Base-by-base conservation (phyloP, 805 yeast species). In the Yarrowia sp. region DNA sequence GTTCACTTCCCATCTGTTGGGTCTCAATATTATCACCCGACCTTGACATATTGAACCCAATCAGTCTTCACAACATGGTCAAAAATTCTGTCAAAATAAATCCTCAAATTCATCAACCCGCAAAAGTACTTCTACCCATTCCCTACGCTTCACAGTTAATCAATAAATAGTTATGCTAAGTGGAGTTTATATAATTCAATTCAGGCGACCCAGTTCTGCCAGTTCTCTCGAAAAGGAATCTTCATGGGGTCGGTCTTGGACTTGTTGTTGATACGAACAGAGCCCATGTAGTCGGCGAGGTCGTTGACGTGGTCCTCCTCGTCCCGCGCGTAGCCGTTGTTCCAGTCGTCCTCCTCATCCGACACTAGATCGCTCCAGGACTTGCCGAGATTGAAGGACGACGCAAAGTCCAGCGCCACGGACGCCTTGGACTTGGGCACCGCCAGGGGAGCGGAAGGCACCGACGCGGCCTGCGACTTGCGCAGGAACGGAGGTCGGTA, bases 301-400 rank as follows among this genome's bases (percentile, higher is more conserved):
- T 63, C 67, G 45, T 63, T 40, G 32, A 49, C 55, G 32, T 63
- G 45, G 40, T 48, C 55, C 38, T 63, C 56, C 42, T 59, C 67
- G 41, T 70, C 70, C 7, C 63, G 63, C 12, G 48, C 48, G 48
- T 56, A 56, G 22, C 63, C 63, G 63, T 56, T 56, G 58, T 67
- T 68, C 42, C 70, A 72, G 58, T 73, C 73, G 41, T 72, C 75
- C 58, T 73, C 76, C 55, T 74, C 75, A 12, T 74, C 76, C 52
- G 72, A 69, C 46, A 70, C 74, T 48, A 73, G 42, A 59, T 75
- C 77, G 53, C 75, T 59, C 77, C 77, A 75, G 58, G 74, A 72
- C 71, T 73, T 74, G 65, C 75, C 75, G 45, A 75, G 72, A 70
- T 74, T 74, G 65, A 73, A 67, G 49, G 59, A 56, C 67, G 53